phyloP scores from a whole-genome alignment of 495 filamentous ascomycete genomes.

The Cudoniella acicularis region DNA sequence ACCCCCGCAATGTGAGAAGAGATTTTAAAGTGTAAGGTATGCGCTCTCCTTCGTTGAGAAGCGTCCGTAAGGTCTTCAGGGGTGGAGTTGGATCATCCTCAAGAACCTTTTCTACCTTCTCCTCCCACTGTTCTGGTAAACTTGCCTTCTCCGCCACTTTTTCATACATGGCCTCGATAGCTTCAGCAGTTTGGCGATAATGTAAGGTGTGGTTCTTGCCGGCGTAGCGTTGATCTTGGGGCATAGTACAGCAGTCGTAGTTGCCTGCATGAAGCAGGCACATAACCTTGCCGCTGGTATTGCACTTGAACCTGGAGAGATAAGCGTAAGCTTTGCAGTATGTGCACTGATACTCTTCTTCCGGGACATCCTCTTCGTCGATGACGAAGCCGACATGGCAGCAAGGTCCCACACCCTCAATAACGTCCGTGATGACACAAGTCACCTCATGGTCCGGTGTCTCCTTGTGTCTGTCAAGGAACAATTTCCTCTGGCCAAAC shows the following conservation, averaged over 20 bases:
- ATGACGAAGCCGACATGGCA: slow-evolving; percentile 31
- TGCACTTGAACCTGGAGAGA: slow-evolving; percentile 84
- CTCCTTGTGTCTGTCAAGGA: slow-evolving; percentile 58
- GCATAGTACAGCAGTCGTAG: slow-evolving; percentile 71
- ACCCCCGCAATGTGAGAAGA: slow-evolving; percentile 75
- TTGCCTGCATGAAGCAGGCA: slow-evolving; percentile 76
- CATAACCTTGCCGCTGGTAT: slow-evolving; percentile 68
- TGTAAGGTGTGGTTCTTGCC: slow-evolving; percentile 63
- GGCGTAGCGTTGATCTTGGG: slow-evolving; percentile 54
- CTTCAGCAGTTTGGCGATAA: slow-evolving; percentile 73
- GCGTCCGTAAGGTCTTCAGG: slow-evolving; percentile 77
- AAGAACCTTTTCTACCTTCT: slow-evolving; percentile 81
- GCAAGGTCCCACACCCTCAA: slow-evolving; percentile 20
- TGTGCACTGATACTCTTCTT: slow-evolving; percentile 85
- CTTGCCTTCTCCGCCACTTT: slow-evolving; percentile 83
- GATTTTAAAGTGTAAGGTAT: slow-evolving; percentile 91
- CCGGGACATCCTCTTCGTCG: slow-evolving; percentile 63
- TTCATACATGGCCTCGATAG: slow-evolving; percentile 58
- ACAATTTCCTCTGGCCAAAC: slow-evolving; percentile 59
- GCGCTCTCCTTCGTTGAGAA: slow-evolving; percentile 92
- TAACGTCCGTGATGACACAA: slow-evolving; percentile 36
- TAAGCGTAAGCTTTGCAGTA: slow-evolving; percentile 93
- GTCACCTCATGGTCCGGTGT: slow-evolving; percentile 30
- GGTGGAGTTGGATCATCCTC: slow-evolving; percentile 79
- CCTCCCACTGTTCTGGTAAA: slow-evolving; percentile 83